Percentiles rank a stretch among this genome's conserved stretches.
phyloP scores from a whole-genome alignment of 2,329 filamentous ascomycete species.

The Hymenoscyphus salicellus region DNA sequence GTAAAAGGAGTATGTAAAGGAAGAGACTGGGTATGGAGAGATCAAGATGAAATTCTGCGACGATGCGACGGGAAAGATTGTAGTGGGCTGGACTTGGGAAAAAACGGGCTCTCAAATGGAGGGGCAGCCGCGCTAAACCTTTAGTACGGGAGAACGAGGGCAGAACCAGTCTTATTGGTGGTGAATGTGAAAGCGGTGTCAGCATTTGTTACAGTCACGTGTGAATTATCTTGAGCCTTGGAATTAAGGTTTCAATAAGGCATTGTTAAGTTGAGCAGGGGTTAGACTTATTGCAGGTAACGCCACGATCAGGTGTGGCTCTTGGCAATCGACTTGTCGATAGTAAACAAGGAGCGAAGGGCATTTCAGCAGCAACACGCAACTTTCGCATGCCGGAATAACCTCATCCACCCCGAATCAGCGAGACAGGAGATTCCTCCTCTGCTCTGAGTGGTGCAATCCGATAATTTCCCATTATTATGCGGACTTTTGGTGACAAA shows the following conservation, averaged over 20 bases:
- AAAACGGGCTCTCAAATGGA: conserved; percentile 19
- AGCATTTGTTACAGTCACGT: background rate
- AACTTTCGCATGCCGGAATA: background rate
- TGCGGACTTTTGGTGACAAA: background rate
- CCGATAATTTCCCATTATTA: background rate
- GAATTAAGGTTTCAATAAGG: too few relatives aligned
- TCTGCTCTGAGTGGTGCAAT: background rate
- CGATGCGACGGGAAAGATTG: conserved; percentile 8
- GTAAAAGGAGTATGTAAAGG: conserved; percentile 4
- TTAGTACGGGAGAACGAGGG: background rate
- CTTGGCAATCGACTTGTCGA: background rate
- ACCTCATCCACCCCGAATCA: background rate
- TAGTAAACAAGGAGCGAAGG: background rate
- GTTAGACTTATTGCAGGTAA: background rate
- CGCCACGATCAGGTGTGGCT: background rate
- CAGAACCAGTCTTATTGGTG: background rate
- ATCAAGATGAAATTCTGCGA: conserved; percentile 9
- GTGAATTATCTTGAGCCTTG: background rate
- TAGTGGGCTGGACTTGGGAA: conserved; percentile 24
- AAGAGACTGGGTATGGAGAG: conserved; percentile 14
- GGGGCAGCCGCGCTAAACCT: conserved; percentile 18
- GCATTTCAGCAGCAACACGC: background rate
- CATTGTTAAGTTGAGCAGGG: background rate
- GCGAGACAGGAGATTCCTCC: background rate
- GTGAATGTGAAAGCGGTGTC: background rate